phyloP scores from a whole-genome alignment of 805 yeast species.

The Schwanniomyces vanrijiae region DNA sequence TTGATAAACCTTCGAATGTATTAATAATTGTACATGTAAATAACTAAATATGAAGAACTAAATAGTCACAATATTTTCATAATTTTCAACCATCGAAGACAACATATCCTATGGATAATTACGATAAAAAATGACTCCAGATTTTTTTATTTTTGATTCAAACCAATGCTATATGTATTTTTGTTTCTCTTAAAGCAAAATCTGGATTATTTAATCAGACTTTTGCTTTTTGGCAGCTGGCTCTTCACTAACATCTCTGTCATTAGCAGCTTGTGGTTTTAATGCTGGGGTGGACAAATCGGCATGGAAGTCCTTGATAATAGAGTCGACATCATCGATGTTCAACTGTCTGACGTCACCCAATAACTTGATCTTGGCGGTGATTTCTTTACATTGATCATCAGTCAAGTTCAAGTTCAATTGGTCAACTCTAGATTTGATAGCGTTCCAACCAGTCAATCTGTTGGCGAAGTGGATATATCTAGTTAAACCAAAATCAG shows the following conservation, averaged over 20 bases:
- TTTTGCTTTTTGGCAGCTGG: conserved; percentile 34
- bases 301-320: conserved; percentile 54
- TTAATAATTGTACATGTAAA: conserved; percentile 2
- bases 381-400: conserved; percentile 57
- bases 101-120: neutral
- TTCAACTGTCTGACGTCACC: conserved; percentile 62
- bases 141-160: conserved; percentile 1
- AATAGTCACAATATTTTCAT: conserved; percentile 1
- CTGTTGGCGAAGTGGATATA: conserved; percentile 62
- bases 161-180: neutral
- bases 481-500: conserved; percentile 60
- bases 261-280: conserved; percentile 19
- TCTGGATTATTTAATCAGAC: conserved; percentile 8
- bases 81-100: conserved; percentile 1
- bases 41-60: conserved; percentile 5
- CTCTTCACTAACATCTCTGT: conserved; percentile 25
- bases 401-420: conserved; percentile 55
- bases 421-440: conserved; percentile 60
- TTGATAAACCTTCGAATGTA: neutral
- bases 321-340: conserved; percentile 62
- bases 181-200: neutral
- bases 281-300: conserved; percentile 35
- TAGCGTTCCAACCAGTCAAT: conserved; percentile 65
- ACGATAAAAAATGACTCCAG: conserved; percentile 4
- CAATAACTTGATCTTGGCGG: conserved; percentile 53